These are phyloP conservation scores for Sanghuangporus weigelae DNA, from an alignment of 1,284 basidiomycete genomes.

Conservation along the genomic window DNA sequence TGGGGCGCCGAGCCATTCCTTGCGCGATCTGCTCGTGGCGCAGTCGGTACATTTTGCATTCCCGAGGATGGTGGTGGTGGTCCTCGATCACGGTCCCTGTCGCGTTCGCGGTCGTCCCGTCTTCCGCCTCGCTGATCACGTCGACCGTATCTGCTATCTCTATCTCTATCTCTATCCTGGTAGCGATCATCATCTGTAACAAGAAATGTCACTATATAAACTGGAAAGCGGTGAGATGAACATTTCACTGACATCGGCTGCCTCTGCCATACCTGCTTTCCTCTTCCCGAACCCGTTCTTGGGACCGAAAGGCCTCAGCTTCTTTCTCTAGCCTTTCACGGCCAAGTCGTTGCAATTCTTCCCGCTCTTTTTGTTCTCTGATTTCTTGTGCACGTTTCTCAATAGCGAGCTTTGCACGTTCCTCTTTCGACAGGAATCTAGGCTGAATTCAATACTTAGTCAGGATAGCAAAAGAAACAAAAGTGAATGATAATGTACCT, in stretches of 20 bases:
- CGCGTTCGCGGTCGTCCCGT: slow-evolving; percentile 27
- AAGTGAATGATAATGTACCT: slow-evolving; percentile 44
- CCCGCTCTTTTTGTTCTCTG: slow-evolving; percentile 57
- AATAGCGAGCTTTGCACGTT: slow-evolving; percentile 84
- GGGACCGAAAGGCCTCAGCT: slow-evolving; percentile 60
- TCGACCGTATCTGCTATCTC: slow-evolving; percentile 28
- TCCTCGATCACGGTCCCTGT: slow-evolving; percentile 21
- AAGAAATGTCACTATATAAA: slow-evolving; percentile 19
- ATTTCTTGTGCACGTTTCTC: slow-evolving; percentile 81
- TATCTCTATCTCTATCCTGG: slow-evolving; percentile 21
- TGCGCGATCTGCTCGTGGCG: slow-evolving; percentile 70
- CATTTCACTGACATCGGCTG: slow-evolving; percentile 40
- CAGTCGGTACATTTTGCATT: slow-evolving; percentile 72
- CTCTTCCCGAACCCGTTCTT: slow-evolving; percentile 33
- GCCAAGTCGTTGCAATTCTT: slow-evolving; percentile 51
- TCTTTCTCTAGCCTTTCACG: slow-evolving; percentile 68
- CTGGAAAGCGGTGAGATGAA: slow-evolving; percentile 18
- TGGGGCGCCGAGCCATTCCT: slow-evolving; percentile 33
- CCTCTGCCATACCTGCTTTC: slow-evolving; percentile 35
- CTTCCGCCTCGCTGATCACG: slow-evolving; percentile 26
- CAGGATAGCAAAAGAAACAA: slow-evolving; percentile 7
- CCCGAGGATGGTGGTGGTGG: slow-evolving; percentile 35
- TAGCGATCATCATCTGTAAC: slow-evolving; percentile 54
- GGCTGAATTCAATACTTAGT: slow-evolving; percentile 45
- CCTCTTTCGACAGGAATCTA: slow-evolving; percentile 84